A percentile compares a stretch with the other conserved stretches of the same genome.
phyloP scores from a whole-genome alignment of 108 stramenopile genomes.

The Nitzschia sp. region DNA sequence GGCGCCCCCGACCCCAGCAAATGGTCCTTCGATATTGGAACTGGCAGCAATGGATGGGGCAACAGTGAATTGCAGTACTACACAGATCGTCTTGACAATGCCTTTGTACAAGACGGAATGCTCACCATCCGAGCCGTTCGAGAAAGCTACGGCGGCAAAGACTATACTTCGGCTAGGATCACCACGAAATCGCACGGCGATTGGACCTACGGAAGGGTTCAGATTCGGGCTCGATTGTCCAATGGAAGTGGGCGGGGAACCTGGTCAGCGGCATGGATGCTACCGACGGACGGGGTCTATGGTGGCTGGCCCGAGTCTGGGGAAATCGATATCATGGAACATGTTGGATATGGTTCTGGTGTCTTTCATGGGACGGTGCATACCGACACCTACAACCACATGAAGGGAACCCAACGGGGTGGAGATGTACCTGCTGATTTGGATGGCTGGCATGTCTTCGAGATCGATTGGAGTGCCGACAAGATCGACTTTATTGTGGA shows the following conservation, averaged over 20 bases:
- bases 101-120: constrained; percentile 14
- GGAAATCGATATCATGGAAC: constrained; percentile 70
- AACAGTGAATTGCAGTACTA: constrained; percentile 39
- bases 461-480: constrained; percentile 7
- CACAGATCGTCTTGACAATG: constrained; percentile 36
- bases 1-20: constrained; percentile 29
- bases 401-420: constrained; percentile 13
- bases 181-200: constrained; percentile 12
- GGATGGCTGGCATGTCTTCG: constrained; percentile 17
- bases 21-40: constrained; percentile 47
- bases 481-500: constrained; percentile 26
- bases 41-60: constrained; percentile 43
- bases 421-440: not conserved
- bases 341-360: constrained; percentile 5
- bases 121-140: constrained; percentile 18
- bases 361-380: constrained; percentile 11
- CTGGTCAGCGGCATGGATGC: constrained; percentile 57
- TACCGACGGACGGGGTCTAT: constrained; percentile 32
- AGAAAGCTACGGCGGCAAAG: constrained; percentile 3
- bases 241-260: not conserved
- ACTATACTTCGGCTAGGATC: constrained; percentile 38
- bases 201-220: constrained; percentile 30
- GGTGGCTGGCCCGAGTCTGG: constrained; percentile 53
- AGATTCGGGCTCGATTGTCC: constrained; percentile 20
- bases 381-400: constrained; percentile 14